Evolutionary conservation across 306 rosid species (phyloP), one percentile per base, ranked within the genome.

Genomic region (Vicia villosa): DNA sequence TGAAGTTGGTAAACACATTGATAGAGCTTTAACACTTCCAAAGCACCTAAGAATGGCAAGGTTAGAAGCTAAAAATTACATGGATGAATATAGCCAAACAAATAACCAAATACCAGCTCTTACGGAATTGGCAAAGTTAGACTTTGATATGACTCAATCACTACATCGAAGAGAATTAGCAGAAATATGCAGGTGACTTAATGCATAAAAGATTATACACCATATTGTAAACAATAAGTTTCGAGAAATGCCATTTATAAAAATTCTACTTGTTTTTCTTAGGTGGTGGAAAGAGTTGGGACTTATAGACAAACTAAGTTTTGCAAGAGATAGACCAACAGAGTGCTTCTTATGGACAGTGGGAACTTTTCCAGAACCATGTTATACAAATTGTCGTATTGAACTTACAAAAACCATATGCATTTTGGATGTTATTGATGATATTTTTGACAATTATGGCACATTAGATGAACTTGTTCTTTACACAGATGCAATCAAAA

Each of bases 271-370:
- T 75, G 28, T 14, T 67, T 50, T 75, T n/a, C 17, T 56, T 69
- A 83, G 87, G 69, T 83, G 87, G 87, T 83, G 82, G 84, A 80
- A 76, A 36, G 54, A 73, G 10, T 30, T 83, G 49, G 87, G 73
- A 43, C 80, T 83, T 2, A 75, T 80, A 50, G 69, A 65, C 10
- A 76, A n/a, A 30, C 80, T 83, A 63, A 75, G 84, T 64, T 83
- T 83, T 52, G 87, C 42, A 0, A 80, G 87, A 76, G 82, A 83
- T 16, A 79, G 82, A 46, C 87, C 87, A 63, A 8, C 69, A n/a
- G 82, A 83, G 42, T 83, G 87, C 78, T 83, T 79, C 56, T 32
- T 83, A 7, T 83, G 84, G 87, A 80, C 87, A 10, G 30, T 80
- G 49, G 87, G 87, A 12, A 21, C 61, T 10, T 78, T 83, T 77